A percentile compares a stretch with the other conserved stretches of the same genome.
These are phyloP conservation scores for Barbarea vulgaris DNA, from an alignment of 345 rosid species.

Conservation along the genomic window DNA sequence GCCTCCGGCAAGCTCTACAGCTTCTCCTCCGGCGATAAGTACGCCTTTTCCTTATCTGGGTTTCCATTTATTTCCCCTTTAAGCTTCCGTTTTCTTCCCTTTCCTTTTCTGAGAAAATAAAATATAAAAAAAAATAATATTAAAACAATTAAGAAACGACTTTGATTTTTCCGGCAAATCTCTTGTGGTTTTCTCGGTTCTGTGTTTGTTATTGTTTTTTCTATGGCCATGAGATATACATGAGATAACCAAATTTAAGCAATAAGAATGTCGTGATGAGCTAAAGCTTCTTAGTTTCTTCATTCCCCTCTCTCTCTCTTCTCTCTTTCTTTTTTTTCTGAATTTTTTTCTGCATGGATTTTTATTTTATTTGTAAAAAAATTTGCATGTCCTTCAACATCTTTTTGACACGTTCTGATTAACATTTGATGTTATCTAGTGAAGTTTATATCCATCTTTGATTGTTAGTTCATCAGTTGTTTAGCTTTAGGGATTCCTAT, in stretches of 20 bases:
- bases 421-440: conserved; percentile 1
- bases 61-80: neutral
- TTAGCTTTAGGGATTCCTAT: too few species aligned
- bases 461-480: too few species aligned
- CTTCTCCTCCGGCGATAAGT: conserved; percentile 44
- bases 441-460: conserved; percentile 16
- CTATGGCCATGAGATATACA: conserved; percentile 4
- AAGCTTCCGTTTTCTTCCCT: neutral
- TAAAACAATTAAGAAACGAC: neutral
- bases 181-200: neutral
- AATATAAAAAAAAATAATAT: neutral
- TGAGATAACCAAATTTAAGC: conserved; percentile 1
- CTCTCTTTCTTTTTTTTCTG: neutral
- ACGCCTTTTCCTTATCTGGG: conserved; percentile 10
- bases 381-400: conserved; percentile 26
- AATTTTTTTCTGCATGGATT: conserved; percentile 25
- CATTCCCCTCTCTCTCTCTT: neutral
- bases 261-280: conserved; percentile 25
- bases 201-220: conserved; percentile 16
- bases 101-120: neutral
- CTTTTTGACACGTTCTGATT: conserved; percentile 25
- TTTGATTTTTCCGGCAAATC: conserved; percentile 20
- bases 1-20: conserved; percentile 41
- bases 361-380: neutral
- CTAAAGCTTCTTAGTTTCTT: conserved; percentile 23